Base-by-base conservation (phyloP, 495 filamentous ascomycete genomes). In the Arthonia radiata region DNA sequence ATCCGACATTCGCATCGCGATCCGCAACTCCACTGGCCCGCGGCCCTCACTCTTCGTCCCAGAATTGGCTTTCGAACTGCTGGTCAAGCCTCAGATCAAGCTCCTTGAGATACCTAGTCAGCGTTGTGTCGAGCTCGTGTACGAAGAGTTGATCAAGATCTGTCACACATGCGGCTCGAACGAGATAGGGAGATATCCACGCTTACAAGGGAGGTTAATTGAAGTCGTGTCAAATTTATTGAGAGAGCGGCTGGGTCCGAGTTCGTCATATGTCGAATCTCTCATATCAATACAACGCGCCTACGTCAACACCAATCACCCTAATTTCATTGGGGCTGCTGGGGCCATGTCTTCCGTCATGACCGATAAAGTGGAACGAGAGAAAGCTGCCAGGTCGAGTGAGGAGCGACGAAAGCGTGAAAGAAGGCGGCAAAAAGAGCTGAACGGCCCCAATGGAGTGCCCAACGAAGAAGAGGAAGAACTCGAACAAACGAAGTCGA, bases 301-400 rank as follows among this genome's bases (percentile, higher is more conserved):
- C 10, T 99, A 99, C 46, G 93, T 99, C 48, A 99, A 99, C 49
- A 99, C 86, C 22, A 99, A 99, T 43, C 86, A 99, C 38, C 86
- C 86, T 17, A 99, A 99, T 40, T 99, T 99, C 56, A 64, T 93
- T 13, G 89, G 86, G 23, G 86, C 86, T 7, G 83, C 86, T 4
- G 82, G 80, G n/a, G 86, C 86, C 15, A 99, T 99, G 86, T 78
- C 75, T 29, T 74, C 81, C 6, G 83, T 94, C 26, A 83, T 99
- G 19, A 73, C 70, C 39, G 79, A 71, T 40, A 89, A 81, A 47
- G 79, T 93, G 42, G 83, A 99, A 32, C 69, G 80, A 43, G 86
- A 94, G 42, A 64, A 75, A 42, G 81, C 80, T 44, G 64, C 60
- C 17, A 49, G 75, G 18, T 52, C 74, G 0, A 70, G 72, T 23